Evolutionary conservation across 345 rosid genomes (phyloP), one percentile per base, ranked within the genome.

Genomic region (Capsella bursapastoris): DNA sequence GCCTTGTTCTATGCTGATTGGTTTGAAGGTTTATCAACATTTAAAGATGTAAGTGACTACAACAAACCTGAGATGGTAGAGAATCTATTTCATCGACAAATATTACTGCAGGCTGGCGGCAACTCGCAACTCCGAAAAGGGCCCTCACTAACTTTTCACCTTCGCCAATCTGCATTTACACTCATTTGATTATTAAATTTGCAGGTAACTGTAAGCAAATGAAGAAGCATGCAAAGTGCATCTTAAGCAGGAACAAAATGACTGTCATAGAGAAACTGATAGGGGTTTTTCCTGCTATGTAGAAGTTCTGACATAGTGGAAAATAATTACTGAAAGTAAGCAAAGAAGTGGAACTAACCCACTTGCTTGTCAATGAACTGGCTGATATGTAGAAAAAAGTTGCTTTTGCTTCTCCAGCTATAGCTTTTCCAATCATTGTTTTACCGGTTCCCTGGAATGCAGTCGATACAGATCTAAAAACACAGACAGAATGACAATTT

Each of bases 321-420:
- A 58, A 38, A 11, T 15, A 3, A 7, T 51, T 40, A 57, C 29
- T 27, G 7, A 44, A 66, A 29, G 10, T 4, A 37, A 25, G 49
- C 68, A 67, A 38, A 75, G 61, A 65, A 56, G 53, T 16, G 69
- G 64, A 22, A 82, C 88, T 78, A 82, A 89, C 99, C 99, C 97
- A 95, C 56, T 92, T 95, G 91, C 99, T 95, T 74, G 99, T 95
- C 83, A 95, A 86, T 61, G 99, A 95, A 83, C 99, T 95, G 27
- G 99, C 96, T 73, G 97, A 92, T 76, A 95, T 95, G 84, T 89
- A 92, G 81, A 95, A 95, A 83, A 92, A 95, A 3, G 99, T 95
- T 75, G 99, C 99, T 78, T 92, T 91, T 57, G 99, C 99, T 83
- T 95, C 97, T 76, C 99, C 99, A 65, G 97, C 99, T 69, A 95